Conservation (phyloP, 2,329 filamentous ascomycete species). For the Ceratocystis papillata region DNA sequence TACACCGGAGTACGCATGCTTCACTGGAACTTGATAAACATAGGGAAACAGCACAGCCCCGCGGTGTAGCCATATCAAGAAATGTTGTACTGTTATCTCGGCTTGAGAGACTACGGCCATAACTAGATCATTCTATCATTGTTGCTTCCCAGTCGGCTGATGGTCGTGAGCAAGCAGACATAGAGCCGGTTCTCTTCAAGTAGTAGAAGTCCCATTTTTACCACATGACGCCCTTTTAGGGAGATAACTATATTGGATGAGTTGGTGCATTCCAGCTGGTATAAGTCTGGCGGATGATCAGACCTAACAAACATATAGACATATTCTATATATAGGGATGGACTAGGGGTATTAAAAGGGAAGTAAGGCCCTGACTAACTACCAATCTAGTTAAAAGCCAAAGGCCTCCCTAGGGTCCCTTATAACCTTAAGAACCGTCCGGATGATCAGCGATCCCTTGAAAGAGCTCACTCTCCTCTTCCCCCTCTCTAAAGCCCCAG, state of each 20-base stretch:
- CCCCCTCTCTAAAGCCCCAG: not conserved
- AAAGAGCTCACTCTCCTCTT: too few species aligned
- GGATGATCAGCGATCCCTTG: not conserved
- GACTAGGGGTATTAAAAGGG: not conserved
- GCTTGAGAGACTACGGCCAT: not conserved
- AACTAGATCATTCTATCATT: not conserved
- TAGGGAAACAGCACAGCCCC: not conserved
- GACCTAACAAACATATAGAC: not conserved
- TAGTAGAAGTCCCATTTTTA: not conserved
- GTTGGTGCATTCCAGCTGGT: not conserved
- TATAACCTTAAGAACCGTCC: constrained; percentile 6
- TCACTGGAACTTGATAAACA: not conserved
- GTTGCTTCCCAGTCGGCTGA: not conserved
- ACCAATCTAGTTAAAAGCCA: not conserved
- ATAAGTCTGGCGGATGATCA: not conserved
- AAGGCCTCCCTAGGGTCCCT: not conserved
- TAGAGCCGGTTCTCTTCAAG: not conserved
- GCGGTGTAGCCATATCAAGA: not conserved
- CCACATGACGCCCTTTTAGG: not conserved
- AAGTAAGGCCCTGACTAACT: constrained; percentile 9
- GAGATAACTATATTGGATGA: not conserved
- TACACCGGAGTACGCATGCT: not conserved
- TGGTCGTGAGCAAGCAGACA: not conserved
- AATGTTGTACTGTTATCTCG: not conserved
- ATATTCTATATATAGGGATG: constrained; percentile 14